A percentile compares a stretch with the other conserved stretches of the same genome.
Evolutionary conservation across 371 early-diverging fungal genomes (phyloP).

Genomic region (Zancudomyces culisetae): DNA sequence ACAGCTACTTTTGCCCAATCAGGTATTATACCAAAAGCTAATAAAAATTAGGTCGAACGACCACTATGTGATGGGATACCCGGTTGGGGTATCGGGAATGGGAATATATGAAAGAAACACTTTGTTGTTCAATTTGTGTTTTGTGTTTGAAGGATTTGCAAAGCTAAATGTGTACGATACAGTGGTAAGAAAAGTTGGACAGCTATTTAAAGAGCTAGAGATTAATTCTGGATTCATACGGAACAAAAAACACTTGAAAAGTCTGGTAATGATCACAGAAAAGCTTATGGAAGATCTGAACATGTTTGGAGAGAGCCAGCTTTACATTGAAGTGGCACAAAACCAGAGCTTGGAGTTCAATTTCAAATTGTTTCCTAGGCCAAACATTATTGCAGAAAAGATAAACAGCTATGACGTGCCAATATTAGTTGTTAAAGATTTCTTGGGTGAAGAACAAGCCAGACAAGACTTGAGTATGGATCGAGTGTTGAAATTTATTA

Average conservation of each 20-base stretch:
- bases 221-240: constrained; percentile 8
- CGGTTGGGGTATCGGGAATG: constrained; percentile 12
- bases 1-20: constrained; percentile 18
- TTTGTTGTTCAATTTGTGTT: constrained; percentile 22
- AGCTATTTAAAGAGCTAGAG: constrained; percentile 20
- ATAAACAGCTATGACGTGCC: constrained; percentile 18
- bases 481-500: constrained; percentile 10
- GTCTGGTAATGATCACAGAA: constrained; percentile 11
- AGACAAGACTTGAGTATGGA: constrained; percentile 19
- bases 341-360: constrained; percentile 10
- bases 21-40: constrained; percentile 17
- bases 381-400: constrained; percentile 7
- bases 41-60: constrained; percentile 15
- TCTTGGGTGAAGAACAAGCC: constrained; percentile 6
- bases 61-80: constrained; percentile 20
- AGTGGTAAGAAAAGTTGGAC: constrained; percentile 21
- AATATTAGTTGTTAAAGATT: constrained; percentile 9
- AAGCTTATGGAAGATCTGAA: constrained; percentile 22
- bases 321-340: constrained; percentile 2
- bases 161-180: constrained; percentile 10
- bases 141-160: constrained; percentile 10
- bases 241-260: constrained; percentile 9
- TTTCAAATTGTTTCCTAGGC: constrained; percentile 20
- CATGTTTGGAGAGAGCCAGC: constrained; percentile 20
- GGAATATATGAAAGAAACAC: constrained; percentile 17